Conservation (phyloP, 129 eudicot genomes). For the Flaveria linearis region DNA sequence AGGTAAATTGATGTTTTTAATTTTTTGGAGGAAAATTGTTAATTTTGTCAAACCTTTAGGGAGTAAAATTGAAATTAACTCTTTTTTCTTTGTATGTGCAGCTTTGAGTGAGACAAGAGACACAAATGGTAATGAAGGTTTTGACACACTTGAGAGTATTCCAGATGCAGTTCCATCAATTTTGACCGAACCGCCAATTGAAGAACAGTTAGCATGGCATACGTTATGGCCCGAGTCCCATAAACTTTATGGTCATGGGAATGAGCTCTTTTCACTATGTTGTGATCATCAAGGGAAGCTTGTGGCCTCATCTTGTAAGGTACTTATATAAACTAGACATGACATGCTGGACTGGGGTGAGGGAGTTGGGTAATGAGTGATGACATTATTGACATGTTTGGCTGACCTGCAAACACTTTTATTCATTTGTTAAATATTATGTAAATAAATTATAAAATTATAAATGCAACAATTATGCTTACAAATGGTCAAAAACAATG, state of each 20-base stretch:
- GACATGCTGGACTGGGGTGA: neutral
- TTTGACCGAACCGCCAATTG: conserved; percentile 89
- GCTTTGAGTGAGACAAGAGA: conserved; percentile 52
- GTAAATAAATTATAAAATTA: neutral
- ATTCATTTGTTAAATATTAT: neutral
- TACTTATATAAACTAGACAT: conserved; percentile 25
- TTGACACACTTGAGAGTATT: conserved; percentile 83
- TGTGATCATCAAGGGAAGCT: conserved; percentile 84
- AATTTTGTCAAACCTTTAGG: no score
- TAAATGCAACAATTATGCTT: neutral
- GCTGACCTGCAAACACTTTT: neutral
- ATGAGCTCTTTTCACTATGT: conserved; percentile 87
- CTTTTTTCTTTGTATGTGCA: conserved; percentile 34
- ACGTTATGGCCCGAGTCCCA: conserved; percentile 98
- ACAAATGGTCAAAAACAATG: neutral
- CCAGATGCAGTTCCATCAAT: conserved; percentile 93
- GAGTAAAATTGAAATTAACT: no score
- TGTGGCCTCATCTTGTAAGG: conserved; percentile 99
- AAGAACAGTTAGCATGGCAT: conserved; percentile 91
- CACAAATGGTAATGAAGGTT: conserved; percentile 60
- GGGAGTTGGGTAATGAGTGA: neutral
- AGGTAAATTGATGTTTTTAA: no score
- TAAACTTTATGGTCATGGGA: conserved; percentile 98
- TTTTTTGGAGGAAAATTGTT: no score
- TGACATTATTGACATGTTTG: neutral